Evolutionary conservation across 306 rosid species (phyloP), one percentile per base, ranked within the genome.

Genomic region (Cicer pinnatifidum): DNA sequence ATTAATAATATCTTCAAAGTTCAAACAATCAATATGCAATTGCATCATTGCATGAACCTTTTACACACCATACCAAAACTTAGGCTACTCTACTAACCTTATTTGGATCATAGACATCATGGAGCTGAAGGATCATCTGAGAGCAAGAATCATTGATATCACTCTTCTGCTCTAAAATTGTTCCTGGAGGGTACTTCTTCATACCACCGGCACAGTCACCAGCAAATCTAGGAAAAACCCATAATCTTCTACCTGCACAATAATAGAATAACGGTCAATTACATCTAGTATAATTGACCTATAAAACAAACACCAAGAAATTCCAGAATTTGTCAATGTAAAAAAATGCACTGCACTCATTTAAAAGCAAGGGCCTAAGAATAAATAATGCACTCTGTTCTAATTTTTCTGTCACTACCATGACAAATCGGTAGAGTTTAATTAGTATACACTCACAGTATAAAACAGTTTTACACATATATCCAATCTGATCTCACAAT

Each of bases 121-220:
- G 96, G 62, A 94, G 99, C 86, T 88, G 99, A 82, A 94, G 96
- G 54, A 94, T 94, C 99, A 94, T 91, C 78, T 94, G 99, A 43
- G 99, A 94, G 86, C 97, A 94, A 50, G 96, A 82, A 85, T 94
- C 97, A 3, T 89, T 84, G 45, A 91, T 94, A 51, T 91, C 99
- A 68, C 80, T 78, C 76, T 89, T 94, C 79, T 75, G 91, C 86
- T 91, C 99, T 15, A 88, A 86, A 65, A 73, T 73, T 47, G 95
- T 80, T 74, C 91, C 97, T 7, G 92, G 67, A 66, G 84, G 82
- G 67, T 85, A 82, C 85, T 88, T 94, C 78, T 80, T 84, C 67
- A 86, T 84, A 53, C 87, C 91, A 70, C 70, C 87, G 50, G 99
- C 99, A 80, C 99, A 94, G 78, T 94, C 99, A 81, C 97, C 99